These are phyloP conservation scores for Trichoderma endophyticum DNA, from an alignment of 2,329 filamentous ascomycete species.

Conservation along the genomic window DNA sequence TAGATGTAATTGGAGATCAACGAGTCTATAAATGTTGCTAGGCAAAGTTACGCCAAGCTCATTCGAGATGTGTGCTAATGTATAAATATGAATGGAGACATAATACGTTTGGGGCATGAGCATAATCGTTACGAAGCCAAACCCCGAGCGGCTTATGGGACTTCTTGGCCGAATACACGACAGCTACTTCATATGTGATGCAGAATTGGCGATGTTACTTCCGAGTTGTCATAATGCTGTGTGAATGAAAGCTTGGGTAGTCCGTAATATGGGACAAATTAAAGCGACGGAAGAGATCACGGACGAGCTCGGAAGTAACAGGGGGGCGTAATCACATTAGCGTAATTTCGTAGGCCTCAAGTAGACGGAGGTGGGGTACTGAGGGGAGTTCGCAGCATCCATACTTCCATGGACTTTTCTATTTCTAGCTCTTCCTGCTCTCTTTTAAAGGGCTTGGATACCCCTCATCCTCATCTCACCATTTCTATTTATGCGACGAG, in stretches of 20 bases:
- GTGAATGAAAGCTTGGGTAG: not conserved
- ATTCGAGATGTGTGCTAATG: not conserved
- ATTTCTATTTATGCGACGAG: not conserved
- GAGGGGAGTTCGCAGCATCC: not conserved
- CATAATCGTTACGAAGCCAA: not conserved
- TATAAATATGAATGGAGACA: not conserved
- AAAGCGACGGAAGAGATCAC: not conserved
- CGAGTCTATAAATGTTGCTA: not conserved
- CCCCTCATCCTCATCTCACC: not conserved
- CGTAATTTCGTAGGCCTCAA: not conserved
- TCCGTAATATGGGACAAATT: not conserved
- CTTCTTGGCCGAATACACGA: not conserved
- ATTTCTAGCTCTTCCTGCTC: not conserved
- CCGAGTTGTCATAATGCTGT: not conserved
- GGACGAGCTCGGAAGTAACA: constrained; percentile 4
- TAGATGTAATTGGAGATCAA: not conserved
- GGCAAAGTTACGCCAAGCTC: not conserved
- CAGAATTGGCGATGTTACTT: not conserved
- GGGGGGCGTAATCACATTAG: not conserved
- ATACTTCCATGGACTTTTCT: not conserved
- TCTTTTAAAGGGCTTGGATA: not conserved
- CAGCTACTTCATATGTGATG: not conserved
- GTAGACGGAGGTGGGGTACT: not conserved
- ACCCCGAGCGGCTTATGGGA: not conserved
- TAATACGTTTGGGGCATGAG: not conserved